A percentile compares a stretch with the other conserved stretches of the same genome.
phyloP scores from a whole-genome alignment of 495 filamentous ascomycete genomes.

The Aspergillus wentii region DNA sequence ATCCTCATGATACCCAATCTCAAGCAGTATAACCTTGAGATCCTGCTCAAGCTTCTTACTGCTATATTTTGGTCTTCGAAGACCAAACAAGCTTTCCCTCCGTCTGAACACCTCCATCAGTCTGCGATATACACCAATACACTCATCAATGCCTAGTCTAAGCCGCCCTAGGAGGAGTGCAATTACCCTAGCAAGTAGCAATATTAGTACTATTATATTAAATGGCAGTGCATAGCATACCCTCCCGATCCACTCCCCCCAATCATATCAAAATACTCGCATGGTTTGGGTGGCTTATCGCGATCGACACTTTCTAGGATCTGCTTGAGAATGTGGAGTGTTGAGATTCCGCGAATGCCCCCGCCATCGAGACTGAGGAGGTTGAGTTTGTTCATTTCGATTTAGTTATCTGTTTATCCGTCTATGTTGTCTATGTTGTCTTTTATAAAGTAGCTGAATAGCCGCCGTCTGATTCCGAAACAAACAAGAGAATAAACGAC shows the following conservation, averaged over 20 bases:
- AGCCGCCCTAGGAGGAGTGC: constrained; percentile 39
- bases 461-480: neutral
- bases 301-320: constrained; percentile 41
- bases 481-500: neutral
- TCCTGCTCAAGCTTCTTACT: constrained; percentile 30
- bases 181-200: constrained; percentile 18
- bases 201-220: too few relatives aligned
- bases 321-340: constrained; percentile 43
- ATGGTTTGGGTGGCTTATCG: constrained; percentile 41
- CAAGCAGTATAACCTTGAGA: constrained; percentile 34
- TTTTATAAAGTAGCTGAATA: too few relatives aligned
- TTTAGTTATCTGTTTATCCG: constrained; percentile 7
- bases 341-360: constrained; percentile 49
- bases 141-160: constrained; percentile 43
- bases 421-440: too few relatives aligned
- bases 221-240: too few relatives aligned
- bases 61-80: constrained; percentile 35
- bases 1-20: constrained; percentile 29
- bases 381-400: constrained; percentile 20
- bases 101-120: constrained; percentile 35
- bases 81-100: constrained; percentile 18
- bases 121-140: constrained; percentile 36
- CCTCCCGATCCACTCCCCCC: constrained; percentile 38
- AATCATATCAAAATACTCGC: constrained; percentile 43
- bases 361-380: constrained; percentile 50